These are phyloP conservation scores for Parietaria judaica DNA, from an alignment of 306 rosid species.

Conservation along the genomic window DNA sequence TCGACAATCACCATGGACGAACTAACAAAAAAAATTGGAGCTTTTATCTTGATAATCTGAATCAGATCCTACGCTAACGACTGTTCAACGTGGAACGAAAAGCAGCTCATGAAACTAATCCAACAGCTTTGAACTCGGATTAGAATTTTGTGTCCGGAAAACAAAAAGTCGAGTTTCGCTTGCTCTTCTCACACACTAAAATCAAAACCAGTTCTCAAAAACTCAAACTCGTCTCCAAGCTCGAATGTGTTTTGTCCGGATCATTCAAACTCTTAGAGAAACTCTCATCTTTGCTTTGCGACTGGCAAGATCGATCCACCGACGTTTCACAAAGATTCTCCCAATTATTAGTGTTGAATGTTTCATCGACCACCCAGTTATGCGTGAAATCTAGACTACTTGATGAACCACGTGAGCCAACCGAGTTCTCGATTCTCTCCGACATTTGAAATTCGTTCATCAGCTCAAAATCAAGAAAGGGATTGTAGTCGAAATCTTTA, in stretches of 20 bases:
- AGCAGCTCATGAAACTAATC: not conserved
- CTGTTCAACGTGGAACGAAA: too few relatives aligned
- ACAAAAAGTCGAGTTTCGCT: slow-evolving; percentile 38
- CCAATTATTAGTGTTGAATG: slow-evolving; percentile 19
- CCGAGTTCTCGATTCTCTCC: slow-evolving; percentile 8
- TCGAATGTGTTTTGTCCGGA: slow-evolving; percentile 26
- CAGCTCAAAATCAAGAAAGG: slow-evolving; percentile 4
- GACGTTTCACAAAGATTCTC: not conserved
- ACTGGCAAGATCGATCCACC: not conserved
- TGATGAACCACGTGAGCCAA: not conserved
- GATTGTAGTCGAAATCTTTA: slow-evolving; percentile 9
- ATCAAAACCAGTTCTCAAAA: slow-evolving; percentile 50
- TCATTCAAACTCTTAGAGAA: slow-evolving; percentile 24
- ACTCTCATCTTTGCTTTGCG: slow-evolving; percentile 5
- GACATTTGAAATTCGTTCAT: slow-evolving; percentile 8
- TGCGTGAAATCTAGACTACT: slow-evolving; percentile 1
- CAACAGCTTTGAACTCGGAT: not conserved
- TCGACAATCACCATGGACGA: too few relatives aligned
- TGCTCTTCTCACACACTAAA: slow-evolving; percentile 52
- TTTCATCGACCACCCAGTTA: slow-evolving; percentile 7
- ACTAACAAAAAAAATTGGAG: too few relatives aligned
- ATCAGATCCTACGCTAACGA: too few relatives aligned
- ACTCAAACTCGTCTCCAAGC: slow-evolving; percentile 30
- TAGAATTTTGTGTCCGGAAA: slow-evolving; percentile 17
- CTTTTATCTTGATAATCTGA: too few relatives aligned